phyloP scores from a whole-genome alignment of 169 alveolate genomes.

The Neospora caninum region DNA sequence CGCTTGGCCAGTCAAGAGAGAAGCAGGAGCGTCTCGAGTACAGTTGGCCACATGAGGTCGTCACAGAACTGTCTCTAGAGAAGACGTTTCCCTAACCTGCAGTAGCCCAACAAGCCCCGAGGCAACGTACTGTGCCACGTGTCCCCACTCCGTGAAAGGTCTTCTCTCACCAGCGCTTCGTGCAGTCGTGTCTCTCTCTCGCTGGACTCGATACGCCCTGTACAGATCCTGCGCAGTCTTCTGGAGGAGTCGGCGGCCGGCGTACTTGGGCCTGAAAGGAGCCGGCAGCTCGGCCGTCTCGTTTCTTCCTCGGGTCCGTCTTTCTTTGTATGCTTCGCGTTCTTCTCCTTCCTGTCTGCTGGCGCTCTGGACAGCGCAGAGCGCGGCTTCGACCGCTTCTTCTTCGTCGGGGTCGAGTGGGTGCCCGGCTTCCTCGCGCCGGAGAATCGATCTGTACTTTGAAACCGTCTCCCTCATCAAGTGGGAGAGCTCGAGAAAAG shows the following conservation, averaged over 20 bases:
- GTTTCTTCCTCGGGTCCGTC: not conserved
- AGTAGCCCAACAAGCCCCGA: too few species aligned
- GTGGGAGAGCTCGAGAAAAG: not conserved
- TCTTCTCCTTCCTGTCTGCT: not conserved
- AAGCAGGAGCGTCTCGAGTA: too few species aligned
- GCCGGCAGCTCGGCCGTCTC: not conserved
- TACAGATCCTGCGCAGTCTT: conserved; percentile 9
- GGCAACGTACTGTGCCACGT: too few species aligned
- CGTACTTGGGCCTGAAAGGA: conserved; percentile 23
- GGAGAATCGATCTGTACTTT: not conserved
- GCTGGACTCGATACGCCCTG: not conserved
- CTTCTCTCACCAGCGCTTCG: not conserved
- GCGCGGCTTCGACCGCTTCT: not conserved
- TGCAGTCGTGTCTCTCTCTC: not conserved
- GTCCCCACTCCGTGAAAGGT: not conserved
- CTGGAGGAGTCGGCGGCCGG: conserved; percentile 33
- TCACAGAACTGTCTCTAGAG: too few species aligned
- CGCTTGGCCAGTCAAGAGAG: too few species aligned
- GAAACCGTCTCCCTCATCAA: not conserved
- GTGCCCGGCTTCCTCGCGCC: not conserved
- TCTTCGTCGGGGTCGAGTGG: conserved; percentile 36
- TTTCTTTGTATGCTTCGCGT: not conserved
- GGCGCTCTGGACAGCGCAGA: not conserved
- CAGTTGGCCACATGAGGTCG: too few species aligned
- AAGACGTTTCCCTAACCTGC: too few species aligned